Evolutionary conservation across 768 basidiomycete species (phyloP), one percentile per base, ranked within the genome.

Genomic region (Boletus rubroflammeus): DNA sequence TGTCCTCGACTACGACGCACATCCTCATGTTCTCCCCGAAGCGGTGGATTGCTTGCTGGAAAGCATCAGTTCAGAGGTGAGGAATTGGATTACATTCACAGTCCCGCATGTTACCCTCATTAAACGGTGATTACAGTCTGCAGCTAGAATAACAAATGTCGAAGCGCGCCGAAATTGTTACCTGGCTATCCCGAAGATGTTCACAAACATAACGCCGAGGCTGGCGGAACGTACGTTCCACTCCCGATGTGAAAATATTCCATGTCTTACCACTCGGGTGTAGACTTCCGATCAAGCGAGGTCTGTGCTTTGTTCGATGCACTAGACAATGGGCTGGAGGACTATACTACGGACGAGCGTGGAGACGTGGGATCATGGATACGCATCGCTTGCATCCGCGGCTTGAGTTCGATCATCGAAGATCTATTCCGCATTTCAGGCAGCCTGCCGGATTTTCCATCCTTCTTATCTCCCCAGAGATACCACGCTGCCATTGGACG

Each of bases 301-400:
- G 73, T 85, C 47, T 69, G 73, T 51, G 64, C 74, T 5, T 66
- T 91, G 51, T 74, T 87, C 47, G 73, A 79, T 50, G 78, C 81
- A 19, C 65, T 91, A 35, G 68, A 86, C n/a, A 67, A 65, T n/a
- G 94, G 92, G 4, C 71, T 99, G 49, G 77, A 82, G 19, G 95
- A 99, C 73, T 99, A 98, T 66, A 88, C 91, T 6, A 84, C 82
- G 45, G 96, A 99, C 67, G 90, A 97, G 67, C 85, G 96, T 59
- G 96, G 96, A 5, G 97, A 99, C 66, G 88, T 99, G 35, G 96
- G 96, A 39, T 98, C 96, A 2, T 97, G 94, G 93, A 81, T 94
- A 48, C 89, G 96, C 57, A 80, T 89, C 7, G 83, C 84, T 2
- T 90, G 86, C 62, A 79, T 94, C 47, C 76, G 76, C 43, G 86